phyloP scores from a whole-genome alignment of 805 yeast genomes.

The Diddensiella caesifluorescens region DNA sequence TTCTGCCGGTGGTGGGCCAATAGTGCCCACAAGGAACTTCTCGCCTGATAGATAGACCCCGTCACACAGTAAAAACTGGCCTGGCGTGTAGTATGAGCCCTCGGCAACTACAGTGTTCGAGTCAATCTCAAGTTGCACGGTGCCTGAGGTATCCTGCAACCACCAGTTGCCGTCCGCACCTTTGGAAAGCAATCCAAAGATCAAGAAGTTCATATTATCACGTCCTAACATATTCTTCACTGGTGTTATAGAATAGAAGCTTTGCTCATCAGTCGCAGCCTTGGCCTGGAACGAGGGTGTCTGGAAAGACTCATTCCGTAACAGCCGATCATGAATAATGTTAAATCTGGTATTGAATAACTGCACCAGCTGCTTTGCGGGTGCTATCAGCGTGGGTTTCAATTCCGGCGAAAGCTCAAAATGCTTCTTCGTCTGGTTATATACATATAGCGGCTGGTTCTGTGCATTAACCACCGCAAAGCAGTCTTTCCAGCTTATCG shows the following conservation, averaged over 20 bases:
- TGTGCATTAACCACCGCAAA: slow-evolving; percentile 60
- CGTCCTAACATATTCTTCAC: slow-evolving; percentile 85
- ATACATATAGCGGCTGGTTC: slow-evolving; percentile 58
- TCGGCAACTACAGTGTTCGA: slow-evolving; percentile 42
- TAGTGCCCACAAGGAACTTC: slow-evolving; percentile 65
- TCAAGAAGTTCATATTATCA: slow-evolving; percentile 64
- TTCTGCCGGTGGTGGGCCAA: slow-evolving; percentile 89
- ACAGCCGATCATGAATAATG: slow-evolving; percentile 61
- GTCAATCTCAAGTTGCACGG: slow-evolving; percentile 54
- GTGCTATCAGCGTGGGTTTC: slow-evolving; percentile 21
- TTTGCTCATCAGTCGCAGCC: slow-evolving; percentile 25
- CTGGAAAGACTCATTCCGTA: slow-evolving; percentile 73
- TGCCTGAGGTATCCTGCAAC: slow-evolving; percentile 76
- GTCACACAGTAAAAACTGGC: slow-evolving; percentile 74
- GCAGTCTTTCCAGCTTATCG: slow-evolving; percentile 56
- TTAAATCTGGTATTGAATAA: slow-evolving; percentile 47
- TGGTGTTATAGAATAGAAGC: slow-evolving; percentile 46
- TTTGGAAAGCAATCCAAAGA: slow-evolving; percentile 69
- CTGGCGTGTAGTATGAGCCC: slow-evolving; percentile 61
- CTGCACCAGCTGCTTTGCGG: slow-evolving; percentile 20
- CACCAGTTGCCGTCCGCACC: slow-evolving; percentile 64
- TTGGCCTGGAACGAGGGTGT: slow-evolving; percentile 35
- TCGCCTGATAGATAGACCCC: slow-evolving; percentile 70
- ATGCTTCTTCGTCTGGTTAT: slow-evolving; percentile 57
- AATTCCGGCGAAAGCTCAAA: slow-evolving; percentile 37